These are phyloP conservation scores for Schizosaccharomyces osmophilus DNA, from an alignment of 805 yeast genomes.

Conservation along the genomic window DNA sequence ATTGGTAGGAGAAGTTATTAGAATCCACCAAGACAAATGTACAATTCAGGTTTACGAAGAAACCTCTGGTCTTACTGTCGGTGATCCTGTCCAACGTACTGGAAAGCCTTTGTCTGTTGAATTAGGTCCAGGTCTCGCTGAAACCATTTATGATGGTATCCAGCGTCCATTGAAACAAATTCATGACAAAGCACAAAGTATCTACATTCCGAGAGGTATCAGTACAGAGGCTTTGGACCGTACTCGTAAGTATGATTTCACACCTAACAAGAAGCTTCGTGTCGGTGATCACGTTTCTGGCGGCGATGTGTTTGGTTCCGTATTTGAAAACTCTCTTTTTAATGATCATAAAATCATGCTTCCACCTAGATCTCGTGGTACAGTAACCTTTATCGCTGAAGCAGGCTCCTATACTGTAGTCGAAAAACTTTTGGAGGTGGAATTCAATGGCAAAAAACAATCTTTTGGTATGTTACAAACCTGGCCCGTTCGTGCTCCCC, in stretches of 20 bases:
- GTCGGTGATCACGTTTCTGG: slow-evolving; percentile 96
- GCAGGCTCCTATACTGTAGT: slow-evolving; percentile 81
- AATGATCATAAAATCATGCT: slow-evolving; percentile 80
- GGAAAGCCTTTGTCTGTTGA: slow-evolving; percentile 98
- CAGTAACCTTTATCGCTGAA: slow-evolving; percentile 67
- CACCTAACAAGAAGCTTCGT: slow-evolving; percentile 39
- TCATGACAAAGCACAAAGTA: slow-evolving; percentile 64
- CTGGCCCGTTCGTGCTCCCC: slow-evolving; percentile 98
- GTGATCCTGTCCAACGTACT: slow-evolving; percentile 94
- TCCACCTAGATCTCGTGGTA: slow-evolving; percentile 98
- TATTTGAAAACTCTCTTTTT: slow-evolving; percentile 78
- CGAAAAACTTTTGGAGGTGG: slow-evolving; percentile 75
- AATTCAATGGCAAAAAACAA: slow-evolving; percentile 66
- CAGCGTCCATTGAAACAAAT: slow-evolving; percentile 95
- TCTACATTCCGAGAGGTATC: slow-evolving; percentile 96
- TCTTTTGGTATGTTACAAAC: slow-evolving; percentile 87
- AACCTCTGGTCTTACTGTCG: slow-evolving; percentile 97
- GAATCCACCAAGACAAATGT: slow-evolving; percentile 89
- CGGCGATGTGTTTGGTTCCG: slow-evolving; percentile 88
- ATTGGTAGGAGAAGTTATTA: slow-evolving; percentile 93
- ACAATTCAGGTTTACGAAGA: slow-evolving; percentile 98
- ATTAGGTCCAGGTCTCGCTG: slow-evolving; percentile 98
- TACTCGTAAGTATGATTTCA: slow-evolving; percentile 59
- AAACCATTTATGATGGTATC: slow-evolving; percentile 96
- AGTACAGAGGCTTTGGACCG: slow-evolving; percentile 89